These are phyloP conservation scores for Candida sithepensis DNA, from an alignment of 805 yeast genomes.

Conservation along the genomic window DNA sequence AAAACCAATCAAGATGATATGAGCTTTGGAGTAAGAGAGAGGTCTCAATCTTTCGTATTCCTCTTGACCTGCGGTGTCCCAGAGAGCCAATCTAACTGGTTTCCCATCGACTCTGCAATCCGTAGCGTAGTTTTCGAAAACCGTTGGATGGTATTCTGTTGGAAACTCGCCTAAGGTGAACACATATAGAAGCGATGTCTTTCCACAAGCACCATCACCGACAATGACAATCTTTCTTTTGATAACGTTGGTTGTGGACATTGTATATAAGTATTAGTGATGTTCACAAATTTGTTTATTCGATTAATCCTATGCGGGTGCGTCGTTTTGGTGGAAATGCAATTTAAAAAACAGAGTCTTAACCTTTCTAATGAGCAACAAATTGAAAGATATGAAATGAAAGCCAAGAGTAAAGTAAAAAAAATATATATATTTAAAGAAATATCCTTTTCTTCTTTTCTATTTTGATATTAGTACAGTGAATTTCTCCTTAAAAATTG, in stretches of 20 bases:
- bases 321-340: not conserved
- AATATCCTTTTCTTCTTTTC: not conserved
- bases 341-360: no score
- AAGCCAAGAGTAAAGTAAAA: no score
- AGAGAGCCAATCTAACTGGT: slow-evolving; percentile 78
- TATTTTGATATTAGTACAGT: not conserved
- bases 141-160: slow-evolving; percentile 89
- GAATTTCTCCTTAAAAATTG: not conserved
- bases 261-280: not conserved
- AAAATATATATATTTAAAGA: not conserved
- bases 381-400: no score
- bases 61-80: slow-evolving; percentile 98
- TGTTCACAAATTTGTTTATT: not conserved
- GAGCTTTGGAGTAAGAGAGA: slow-evolving; percentile 81
- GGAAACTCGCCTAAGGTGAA: slow-evolving; percentile 93
- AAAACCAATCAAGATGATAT: slow-evolving; percentile 81
- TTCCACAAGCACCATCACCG: slow-evolving; percentile 96
- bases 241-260: slow-evolving; percentile 29
- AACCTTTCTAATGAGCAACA: no score
- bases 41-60: slow-evolving; percentile 91
- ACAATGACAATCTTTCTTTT: slow-evolving; percentile 82
- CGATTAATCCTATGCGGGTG: not conserved
- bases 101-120: slow-evolving; percentile 94
- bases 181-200: slow-evolving; percentile 84
- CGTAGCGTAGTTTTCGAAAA: slow-evolving; percentile 90